Evolutionary conservation across 78 protist species (phyloP).

Genomic region (Dictyostelium capitatum): DNA sequence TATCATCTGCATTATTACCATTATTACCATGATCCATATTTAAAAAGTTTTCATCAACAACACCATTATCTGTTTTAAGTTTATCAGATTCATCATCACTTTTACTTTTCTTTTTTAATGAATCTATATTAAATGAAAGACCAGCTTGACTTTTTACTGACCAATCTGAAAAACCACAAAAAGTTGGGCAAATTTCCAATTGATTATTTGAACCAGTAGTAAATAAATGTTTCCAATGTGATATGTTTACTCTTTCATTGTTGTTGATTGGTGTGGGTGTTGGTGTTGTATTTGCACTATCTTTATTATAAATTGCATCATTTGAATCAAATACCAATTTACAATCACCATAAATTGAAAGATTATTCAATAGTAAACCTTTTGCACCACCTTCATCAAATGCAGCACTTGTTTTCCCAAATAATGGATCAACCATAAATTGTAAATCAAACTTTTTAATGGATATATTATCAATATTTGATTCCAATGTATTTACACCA

Average conservation of each 20-base stretch:
- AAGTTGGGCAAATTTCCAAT: constrained; percentile 48
- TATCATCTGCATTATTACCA: constrained; percentile 8
- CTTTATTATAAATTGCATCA: constrained; percentile 61
- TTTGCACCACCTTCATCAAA: constrained; percentile 93
- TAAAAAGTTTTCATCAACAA: background rate
- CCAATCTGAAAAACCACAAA: constrained; percentile 33
- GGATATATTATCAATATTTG: constrained; percentile 67
- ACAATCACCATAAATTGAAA: constrained; percentile 51
- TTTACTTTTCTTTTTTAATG: background rate
- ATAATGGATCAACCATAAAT: constrained; percentile 91
- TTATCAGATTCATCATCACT: background rate
- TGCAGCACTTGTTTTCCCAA: constrained; percentile 85
- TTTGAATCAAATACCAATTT: constrained; percentile 84
- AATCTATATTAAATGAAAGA: constrained; percentile 1
- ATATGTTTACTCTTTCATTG: background rate
- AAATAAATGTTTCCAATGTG: constrained; percentile 11
- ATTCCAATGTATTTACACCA: constrained; percentile 79
- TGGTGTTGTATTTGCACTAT: background rate
- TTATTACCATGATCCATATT: background rate
- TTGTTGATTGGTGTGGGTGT: background rate
- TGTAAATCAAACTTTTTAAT: constrained; percentile 50
- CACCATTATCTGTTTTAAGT: background rate
- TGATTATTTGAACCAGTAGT: background rate
- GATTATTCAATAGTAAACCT: constrained; percentile 85
- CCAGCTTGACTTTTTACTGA: background rate